Base-by-base conservation (phyloP, 495 filamentous ascomycete genomes). In the Cudoniella acicularis region DNA sequence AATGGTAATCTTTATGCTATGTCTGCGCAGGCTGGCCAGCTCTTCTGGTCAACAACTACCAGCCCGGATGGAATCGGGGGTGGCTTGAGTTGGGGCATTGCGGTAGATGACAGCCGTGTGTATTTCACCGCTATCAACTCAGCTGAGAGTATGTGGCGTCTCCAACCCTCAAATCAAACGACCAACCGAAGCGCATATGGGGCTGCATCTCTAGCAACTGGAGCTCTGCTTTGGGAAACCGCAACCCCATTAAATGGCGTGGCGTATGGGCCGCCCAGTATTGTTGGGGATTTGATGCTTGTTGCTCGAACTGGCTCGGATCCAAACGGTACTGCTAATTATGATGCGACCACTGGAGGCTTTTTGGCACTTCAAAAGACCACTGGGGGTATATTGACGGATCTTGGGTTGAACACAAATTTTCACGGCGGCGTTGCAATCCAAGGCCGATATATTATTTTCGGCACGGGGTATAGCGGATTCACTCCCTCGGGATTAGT, bases 71-170 rank as follows among this genome's bases (percentile, higher is more conserved):
- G 64, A 10, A 1, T 41, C 8, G 26, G 17, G 2, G 75, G 71
- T 10, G 75, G 70, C 2, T 50, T 77, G 43, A 65, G 53, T 17
- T 77, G 75, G 75, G 75, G 72, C 2, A 52, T 76, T 25, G 70
- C 75, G 2, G 70, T 67, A 1, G 75, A 76, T 50, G 62, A 67
- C 48, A 52, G 21, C 21, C 42, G 59, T 2, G 69, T 70, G 1
- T 77, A 75, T 56, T 77, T 71, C 62, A 70, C 62, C 21, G 65
- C 42, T 10, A 61, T 67, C 17, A 76, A 77, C 61, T 54, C 52
- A 2, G 47, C 17, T 4, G 6, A 59, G 6, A 21, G 21, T 23
- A 23, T 48, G 0, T 76, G 46, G 53, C 41, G 59, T 48, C 36
- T 70, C 2, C 49, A 66, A 13, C 58, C 62, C 16, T 59, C 63